Evolutionary conservation across 495 filamentous ascomycete species (phyloP), one percentile per base, ranked within the genome.

Genomic region (Daldinia bambusicola): DNA sequence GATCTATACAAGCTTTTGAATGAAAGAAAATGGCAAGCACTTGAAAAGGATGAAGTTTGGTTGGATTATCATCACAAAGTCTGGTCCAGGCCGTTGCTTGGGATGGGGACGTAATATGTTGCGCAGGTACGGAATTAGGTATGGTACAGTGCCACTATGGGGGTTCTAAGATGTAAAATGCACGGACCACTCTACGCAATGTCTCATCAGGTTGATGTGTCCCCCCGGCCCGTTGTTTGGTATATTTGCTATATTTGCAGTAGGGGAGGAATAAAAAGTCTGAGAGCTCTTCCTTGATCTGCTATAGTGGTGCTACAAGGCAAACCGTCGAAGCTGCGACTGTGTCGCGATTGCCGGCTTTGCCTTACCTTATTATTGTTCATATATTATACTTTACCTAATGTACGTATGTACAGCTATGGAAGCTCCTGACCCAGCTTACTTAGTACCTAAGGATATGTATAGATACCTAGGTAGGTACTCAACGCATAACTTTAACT

Each of bases 101-200:
- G 50, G 30, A 22, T 48, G 22, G 50, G 50, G 22, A 14, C 30
- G 50, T 32, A 53, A 53, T 53, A 68, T 72, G 64, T 68, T 68
- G 64, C 70, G 70, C 65, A 72, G 61, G 61, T 67, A 61, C 70
- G 61, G 26, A 26, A 26, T 26, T 26, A 26, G 26, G 26, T 26
- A 26, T 3, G 26, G 26, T 26, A 26, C 26, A 26, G 26, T 26
- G 53, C 53, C 68, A 22, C 55, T 63, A 58, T 58, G 59, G 63
- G 62, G 63, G 64, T 61, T 66, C 31, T 12, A 60, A 61, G 38
- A 57, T 65, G 36, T 38, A 34, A 37, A 36, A 30, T 18, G 59
- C 69, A 61, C 62, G 50, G 56, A 40, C 56, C 61, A 70, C 26
- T 14, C 22, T 22, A 20, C 18, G 18, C 18, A 7, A 22, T 16